Percentiles rank a stretch among this genome's conserved stretches.
These are phyloP conservation scores for Ganoderma multipileum DNA, from an alignment of 1,284 basidiomycete genomes.

Conservation along the genomic window DNA sequence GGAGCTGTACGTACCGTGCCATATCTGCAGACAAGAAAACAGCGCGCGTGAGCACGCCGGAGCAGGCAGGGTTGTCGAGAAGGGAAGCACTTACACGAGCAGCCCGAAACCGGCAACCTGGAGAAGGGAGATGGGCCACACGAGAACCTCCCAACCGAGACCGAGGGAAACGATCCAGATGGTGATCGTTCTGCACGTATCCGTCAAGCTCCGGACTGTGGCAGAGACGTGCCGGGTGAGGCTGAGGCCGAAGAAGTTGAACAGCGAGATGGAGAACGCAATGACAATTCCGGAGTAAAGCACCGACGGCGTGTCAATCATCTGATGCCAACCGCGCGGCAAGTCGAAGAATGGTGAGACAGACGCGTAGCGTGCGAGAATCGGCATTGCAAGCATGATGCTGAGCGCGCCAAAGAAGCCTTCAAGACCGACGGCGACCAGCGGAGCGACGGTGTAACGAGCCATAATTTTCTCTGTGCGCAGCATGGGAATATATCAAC, in stretches of 20 bases:
- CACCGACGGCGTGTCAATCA: slow-evolving; percentile 81
- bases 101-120: slow-evolving; percentile 91
- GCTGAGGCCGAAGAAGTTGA: slow-evolving; percentile 95
- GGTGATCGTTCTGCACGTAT: slow-evolving; percentile 94
- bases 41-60: slow-evolving; percentile 6
- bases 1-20: slow-evolving; percentile 38
- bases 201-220: slow-evolving; percentile 89
- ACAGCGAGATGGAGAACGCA: slow-evolving; percentile 76
- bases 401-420: slow-evolving; percentile 91
- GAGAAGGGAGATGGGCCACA: slow-evolving; percentile 84
- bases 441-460: slow-evolving; percentile 87
- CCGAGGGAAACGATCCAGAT: slow-evolving; percentile 90
- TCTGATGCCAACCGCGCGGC: slow-evolving; percentile 89
- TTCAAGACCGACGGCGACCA: slow-evolving; percentile 94
- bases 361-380: slow-evolving; percentile 61
- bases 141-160: slow-evolving; percentile 92
- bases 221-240: slow-evolving; percentile 92
- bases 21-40: slow-evolving; percentile 34
- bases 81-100: slow-evolving; percentile 75
- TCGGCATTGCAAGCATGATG: slow-evolving; percentile 76
- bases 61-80: slow-evolving; percentile 21
- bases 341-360: slow-evolving; percentile 85
- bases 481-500: slow-evolving; percentile 16
- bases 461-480: slow-evolving; percentile 85
- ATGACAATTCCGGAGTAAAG: slow-evolving; percentile 82